Evolutionary conservation across 1,284 basidiomycete species (phyloP), one percentile per base, ranked within the genome.

Genomic region (Rhodotorula sp.): DNA sequence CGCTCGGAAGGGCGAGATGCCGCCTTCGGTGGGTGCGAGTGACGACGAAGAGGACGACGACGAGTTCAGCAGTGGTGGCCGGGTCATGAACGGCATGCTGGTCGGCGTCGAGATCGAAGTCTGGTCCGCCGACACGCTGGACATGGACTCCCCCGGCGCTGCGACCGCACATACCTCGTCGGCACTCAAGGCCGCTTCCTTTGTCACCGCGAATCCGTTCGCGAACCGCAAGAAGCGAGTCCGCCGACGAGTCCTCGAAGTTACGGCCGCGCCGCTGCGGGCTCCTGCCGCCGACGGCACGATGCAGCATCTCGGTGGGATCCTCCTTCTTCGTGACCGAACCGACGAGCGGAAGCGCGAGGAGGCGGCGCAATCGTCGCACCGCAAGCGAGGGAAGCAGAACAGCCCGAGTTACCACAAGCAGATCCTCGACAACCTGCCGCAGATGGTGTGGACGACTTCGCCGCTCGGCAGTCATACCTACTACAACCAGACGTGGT

Each of bases 381-480:
- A 14, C 31, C 38, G 34, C 60, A 70, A 68, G 54, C 50, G 50
- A 21, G 63, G 59, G 57, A 62, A 62, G 26, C 66, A 66, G 45
- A 48, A 43, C 16, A 50, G 54, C 5, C 59, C 68, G 50, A 56
- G 67, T 5, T 68, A 71, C 52, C 68, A 50, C 64, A 68, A 69
- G 50, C 45, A 62, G 59, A 72, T 72, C 19, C 62, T 69, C 43
- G 74, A 78, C 62, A 57, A 68, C 26, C 61, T 78, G 66, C 80
- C 81, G 3, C 80, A 81, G 56, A 69, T 81, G 59, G 77, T 81
- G 2, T 81, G 80, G 80, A 79, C 79, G 48, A 80, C 80, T 18
- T 70, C 67, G 26, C 77, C 79, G 31, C 74, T 79, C 15, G 80
- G 80, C 43, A 76, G 72, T 47, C 79, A 80, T 67, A 71, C 62